Conservation (phyloP, 345 rosid species). For the Durio zibethinus region DNA sequence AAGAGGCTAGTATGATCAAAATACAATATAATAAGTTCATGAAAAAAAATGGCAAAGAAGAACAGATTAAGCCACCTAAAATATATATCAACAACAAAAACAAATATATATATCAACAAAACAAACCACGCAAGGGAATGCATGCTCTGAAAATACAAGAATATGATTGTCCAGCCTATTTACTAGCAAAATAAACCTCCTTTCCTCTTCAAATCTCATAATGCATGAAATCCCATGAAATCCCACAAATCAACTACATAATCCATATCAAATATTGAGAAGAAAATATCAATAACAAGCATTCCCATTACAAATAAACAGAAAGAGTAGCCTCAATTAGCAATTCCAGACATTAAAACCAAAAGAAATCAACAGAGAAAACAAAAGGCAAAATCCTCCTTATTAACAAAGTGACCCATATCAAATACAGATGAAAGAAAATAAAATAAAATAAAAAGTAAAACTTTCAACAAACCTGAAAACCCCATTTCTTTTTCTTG, state of each 20-base stretch:
- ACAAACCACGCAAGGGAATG: background rate
- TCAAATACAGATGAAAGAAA: background rate
- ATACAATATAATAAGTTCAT: background rate
- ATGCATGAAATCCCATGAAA: background rate
- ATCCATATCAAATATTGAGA: background rate
- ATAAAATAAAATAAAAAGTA: no score
- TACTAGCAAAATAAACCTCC: background rate
- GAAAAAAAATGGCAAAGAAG: background rate
- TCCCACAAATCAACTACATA: background rate
- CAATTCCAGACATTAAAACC: background rate
- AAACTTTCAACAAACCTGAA: background rate
- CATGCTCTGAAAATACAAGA: background rate
- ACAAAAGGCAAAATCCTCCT: background rate
- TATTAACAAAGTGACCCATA: background rate
- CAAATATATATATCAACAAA: background rate
- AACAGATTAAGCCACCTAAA: background rate
- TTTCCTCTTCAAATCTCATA: background rate
- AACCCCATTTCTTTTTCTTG: background rate
- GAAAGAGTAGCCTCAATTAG: background rate
- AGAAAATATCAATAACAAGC: background rate
- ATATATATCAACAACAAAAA: background rate
- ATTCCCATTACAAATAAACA: background rate
- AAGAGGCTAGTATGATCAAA: background rate
- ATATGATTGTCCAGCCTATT: background rate
- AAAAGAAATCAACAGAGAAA: background rate